Base-by-base conservation (phyloP, 371 early-diverging fungal species). In the Mortierella sp. region DNA sequence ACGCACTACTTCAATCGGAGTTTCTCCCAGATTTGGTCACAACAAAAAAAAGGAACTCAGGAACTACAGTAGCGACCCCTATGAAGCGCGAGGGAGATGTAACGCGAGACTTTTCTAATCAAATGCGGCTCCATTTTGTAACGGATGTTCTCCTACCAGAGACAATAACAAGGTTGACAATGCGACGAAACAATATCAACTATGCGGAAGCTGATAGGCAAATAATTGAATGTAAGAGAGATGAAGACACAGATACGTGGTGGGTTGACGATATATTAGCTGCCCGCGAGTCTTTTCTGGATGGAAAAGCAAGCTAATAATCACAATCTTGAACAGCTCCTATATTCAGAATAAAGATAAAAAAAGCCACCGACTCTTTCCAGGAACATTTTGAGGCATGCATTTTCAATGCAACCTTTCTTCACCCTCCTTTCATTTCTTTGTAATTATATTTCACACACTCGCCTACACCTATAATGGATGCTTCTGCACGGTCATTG, bases 241-340 rank as follows among this genome's bases (percentile, higher is more conserved):
- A 67, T 17, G 62, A 70, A 9, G 31, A 19, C 22, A 69, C 54
- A 10, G 76, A 76, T 35, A 64, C 64, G 6, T 72, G 62, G 53
- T 78, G 79, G 79, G 70, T 78, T 5, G 79, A 78, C 9, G 79
- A 78, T 26, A 54, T 78, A 12, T 23, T 73, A 5, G 73, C 73
- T 3, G 79, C 79, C 34, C 55, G 79, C 22, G 79, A 78, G 32
- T 78, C 79, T 1, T 78, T 78, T 17, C 43, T 78, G 45, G 73
- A 78, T 22, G 79, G 73, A 12, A 61, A 37, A n/a, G 29, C 34
- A 53, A 53, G 53, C 22, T 53, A 53, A 28, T 9, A 40, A 9
- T 13, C 6, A 40, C 13, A 40, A 40, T n/a, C n/a, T n/a, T n/a
- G n/a, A n/a, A n/a, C n/a, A 40, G 13, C 6, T 40, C 40, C 40